Base-by-base conservation (phyloP, 805 yeast genomes). In the Saccharomycodes ludwigii region DNA sequence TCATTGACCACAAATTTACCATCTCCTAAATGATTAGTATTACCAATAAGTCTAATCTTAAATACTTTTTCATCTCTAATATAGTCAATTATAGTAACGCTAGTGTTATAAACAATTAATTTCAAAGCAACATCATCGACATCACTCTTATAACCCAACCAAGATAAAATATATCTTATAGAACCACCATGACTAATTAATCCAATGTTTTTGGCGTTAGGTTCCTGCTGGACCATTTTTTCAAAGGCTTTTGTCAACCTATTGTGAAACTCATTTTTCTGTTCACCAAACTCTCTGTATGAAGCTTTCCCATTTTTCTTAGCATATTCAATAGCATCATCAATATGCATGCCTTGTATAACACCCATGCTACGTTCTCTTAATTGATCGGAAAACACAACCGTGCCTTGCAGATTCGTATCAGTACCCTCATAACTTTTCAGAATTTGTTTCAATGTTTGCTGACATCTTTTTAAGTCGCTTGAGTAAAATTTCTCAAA, bases 181-280 rank as follows among this genome's bases (percentile, higher is more conserved):
- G 79, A 78, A 6, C 94, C 94, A 14, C 94, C 94, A 50, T 83
- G 94, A 10, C 84, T 71, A 35, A 83, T 71, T 14, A 81, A 37
- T 10, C 75, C 58, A 2, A 78, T 65, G 42, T 79, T 80, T 30
- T 53, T 54, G 6, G 35, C 38, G 1, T 35, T 47, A 3, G 50
- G 43, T 3, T 66, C 53, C 18, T 56, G 58, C 7, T 59, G 54
- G 3, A 73, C 47, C 0, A 70, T 53, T 2, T 37, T 31, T 15
- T 60, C 51, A 60, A 78, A 66, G 30, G 65, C 72, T 4, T 42
- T 33, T 6, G 56, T 54, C 4, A 82, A 58, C 35, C 94, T 60
- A 1, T 37, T 48, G 18, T 66, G 44, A 34, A 81, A 64, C 11
- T 52, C 63, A 1, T 52, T 48, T 8, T 60, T 52, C 2, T 59